Conservation (phyloP, 2,329 filamentous ascomycete genomes). For the Gaeumannomyces sp. region DNA sequence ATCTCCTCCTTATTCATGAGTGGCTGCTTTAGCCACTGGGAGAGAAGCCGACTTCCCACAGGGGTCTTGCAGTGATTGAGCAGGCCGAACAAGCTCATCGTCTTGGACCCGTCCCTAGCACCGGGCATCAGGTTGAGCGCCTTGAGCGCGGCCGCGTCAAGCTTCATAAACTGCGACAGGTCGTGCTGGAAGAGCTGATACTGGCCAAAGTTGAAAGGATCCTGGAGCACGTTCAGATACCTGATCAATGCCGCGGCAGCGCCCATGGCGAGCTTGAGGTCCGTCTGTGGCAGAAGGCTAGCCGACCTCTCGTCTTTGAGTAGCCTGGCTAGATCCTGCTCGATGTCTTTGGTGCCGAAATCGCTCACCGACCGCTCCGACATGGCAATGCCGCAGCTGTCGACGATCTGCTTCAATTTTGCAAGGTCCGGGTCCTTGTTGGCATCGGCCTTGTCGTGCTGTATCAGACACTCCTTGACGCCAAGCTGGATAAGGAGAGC, state of each 20-base stretch:
- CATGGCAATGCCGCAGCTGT: constrained; percentile 85
- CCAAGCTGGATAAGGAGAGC: constrained; percentile 93
- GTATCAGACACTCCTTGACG: constrained; percentile 88
- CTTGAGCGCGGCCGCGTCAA: constrained; percentile 89
- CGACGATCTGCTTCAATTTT: constrained; percentile 83
- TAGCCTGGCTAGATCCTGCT: constrained; percentile 84
- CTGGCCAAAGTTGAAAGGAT: constrained; percentile 91
- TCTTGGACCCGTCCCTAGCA: constrained; percentile 89
- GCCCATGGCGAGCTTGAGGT: constrained; percentile 93
- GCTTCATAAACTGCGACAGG: constrained; percentile 94
- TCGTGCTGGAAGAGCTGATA: constrained; percentile 98
- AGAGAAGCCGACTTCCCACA: constrained; percentile 78
- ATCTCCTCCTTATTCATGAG: constrained; percentile 85
- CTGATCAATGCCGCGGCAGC: constrained; percentile 90
- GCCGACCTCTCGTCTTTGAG: constrained; percentile 80
- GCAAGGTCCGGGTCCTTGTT: constrained; percentile 81
- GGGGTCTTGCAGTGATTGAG: constrained; percentile 98
- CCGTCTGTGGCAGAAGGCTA: constrained; percentile 76
- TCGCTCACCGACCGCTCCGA: constrained; percentile 71
- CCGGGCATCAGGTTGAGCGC: constrained; percentile 97
- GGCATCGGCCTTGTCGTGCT: constrained; percentile 70
- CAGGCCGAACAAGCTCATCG: constrained; percentile 90
- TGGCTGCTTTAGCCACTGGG: constrained; percentile 97
- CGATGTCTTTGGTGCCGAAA: constrained; percentile 86
- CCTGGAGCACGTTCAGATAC: constrained; percentile 84